Evolutionary conservation across 2,329 filamentous ascomycete genomes (phyloP).

Genomic region (Gnomoniopsis sp.): DNA sequence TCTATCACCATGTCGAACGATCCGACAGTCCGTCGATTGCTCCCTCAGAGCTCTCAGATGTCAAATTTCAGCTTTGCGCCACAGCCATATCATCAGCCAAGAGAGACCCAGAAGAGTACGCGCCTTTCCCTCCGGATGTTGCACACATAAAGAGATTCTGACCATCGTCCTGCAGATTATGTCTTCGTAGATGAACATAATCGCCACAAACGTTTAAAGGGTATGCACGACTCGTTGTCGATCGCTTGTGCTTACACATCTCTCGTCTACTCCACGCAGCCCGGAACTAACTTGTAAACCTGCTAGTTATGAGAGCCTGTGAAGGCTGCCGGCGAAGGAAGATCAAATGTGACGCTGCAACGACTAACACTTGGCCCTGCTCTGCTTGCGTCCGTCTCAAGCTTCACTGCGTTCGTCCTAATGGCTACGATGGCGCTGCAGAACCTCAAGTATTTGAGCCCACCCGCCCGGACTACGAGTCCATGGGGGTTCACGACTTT

Average conservation of each 20-base stretch:
- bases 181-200: conserved; percentile 99
- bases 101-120: conserved; percentile 80
- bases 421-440: conserved; percentile 65
- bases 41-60: conserved; percentile 68
- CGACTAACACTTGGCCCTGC: conserved; percentile 96
- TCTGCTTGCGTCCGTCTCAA: conserved; percentile 90
- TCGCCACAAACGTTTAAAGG: conserved; percentile 93
- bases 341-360: conserved; percentile 97
- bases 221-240: conserved; percentile 42
- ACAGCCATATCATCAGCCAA: conserved; percentile 54
- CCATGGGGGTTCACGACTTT: conserved; percentile 40
- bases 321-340: conserved; percentile 93
- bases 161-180: conserved; percentile 65
- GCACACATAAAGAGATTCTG: conserved; percentile 22
- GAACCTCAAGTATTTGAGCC: conserved; percentile 42
- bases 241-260: background rate
- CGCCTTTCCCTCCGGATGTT: conserved; percentile 32
- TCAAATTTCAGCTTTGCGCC: conserved; percentile 75
- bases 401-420: conserved; percentile 87
- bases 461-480: conserved; percentile 39
- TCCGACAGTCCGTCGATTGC: conserved; percentile 55
- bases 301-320: conserved; percentile 93
- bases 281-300: background rate
- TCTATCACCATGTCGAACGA: conserved; percentile 57
- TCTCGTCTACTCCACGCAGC: background rate